These are phyloP conservation scores for Globisporangium splendens DNA, from an alignment of 352 stramenopile genomes.

Conservation along the genomic window DNA sequence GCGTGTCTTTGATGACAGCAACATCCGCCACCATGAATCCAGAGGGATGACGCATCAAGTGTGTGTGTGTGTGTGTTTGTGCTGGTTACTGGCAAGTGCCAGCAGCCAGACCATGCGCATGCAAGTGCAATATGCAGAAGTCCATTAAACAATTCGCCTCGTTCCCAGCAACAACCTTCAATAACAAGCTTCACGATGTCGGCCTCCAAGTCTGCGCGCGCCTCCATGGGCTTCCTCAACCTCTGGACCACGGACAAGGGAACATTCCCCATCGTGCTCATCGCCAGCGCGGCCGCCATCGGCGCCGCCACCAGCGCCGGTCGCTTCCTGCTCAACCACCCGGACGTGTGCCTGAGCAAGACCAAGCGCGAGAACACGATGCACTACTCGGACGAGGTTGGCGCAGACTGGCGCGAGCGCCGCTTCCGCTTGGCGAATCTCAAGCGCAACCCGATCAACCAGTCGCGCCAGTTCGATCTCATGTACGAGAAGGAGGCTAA, in stretches of 20 bases:
- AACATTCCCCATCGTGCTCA: conserved; percentile 32
- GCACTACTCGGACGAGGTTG: conserved; percentile 27
- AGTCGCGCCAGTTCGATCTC: conserved; percentile 54
- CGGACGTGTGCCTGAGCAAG: conserved; percentile 19
- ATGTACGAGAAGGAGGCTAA: conserved; percentile 58
- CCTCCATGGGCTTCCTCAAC: conserved; percentile 36
- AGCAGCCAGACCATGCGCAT: too few relatives aligned
- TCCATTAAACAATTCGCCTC: too few relatives aligned
- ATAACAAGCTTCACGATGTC: too few relatives aligned
- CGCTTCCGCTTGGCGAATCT: conserved; percentile 52
- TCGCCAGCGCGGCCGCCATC: conserved; percentile 28
- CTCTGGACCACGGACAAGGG: conserved; percentile 49
- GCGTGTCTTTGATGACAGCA: too few relatives aligned
- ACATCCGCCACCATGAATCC: too few relatives aligned
- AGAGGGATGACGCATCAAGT: too few relatives aligned
- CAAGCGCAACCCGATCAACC: conserved; percentile 55
- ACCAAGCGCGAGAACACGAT: conserved; percentile 29
- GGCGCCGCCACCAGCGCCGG: conserved; percentile 23
- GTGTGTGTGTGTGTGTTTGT: too few relatives aligned
- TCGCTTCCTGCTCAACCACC: conserved; percentile 25
- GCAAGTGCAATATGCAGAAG: too few relatives aligned
- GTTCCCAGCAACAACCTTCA: too few relatives aligned
- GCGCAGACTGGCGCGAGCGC: conserved; percentile 31
- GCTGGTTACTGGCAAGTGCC: too few relatives aligned
- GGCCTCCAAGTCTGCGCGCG: conserved; percentile 24